Percentiles rank a stretch among this genome's conserved stretches.
These are phyloP conservation scores for Penicillium samsonianum DNA, from an alignment of 495 filamentous ascomycete genomes.

Conservation along the genomic window DNA sequence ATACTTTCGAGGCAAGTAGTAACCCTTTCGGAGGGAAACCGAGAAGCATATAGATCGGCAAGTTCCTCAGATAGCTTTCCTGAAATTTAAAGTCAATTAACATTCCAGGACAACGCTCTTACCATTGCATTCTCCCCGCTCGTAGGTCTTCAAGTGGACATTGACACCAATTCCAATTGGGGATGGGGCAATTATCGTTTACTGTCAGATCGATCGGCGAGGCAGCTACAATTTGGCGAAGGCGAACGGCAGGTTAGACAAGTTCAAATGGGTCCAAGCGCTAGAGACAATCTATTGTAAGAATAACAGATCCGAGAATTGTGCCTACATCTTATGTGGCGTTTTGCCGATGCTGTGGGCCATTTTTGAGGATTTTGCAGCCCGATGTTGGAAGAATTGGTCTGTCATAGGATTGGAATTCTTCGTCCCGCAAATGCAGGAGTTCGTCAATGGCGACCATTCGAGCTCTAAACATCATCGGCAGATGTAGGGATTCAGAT, in stretches of 20 bases:
- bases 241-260: neutral
- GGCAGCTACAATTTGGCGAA: neutral
- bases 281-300: too few relatives aligned
- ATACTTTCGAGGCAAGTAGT: slow-evolving; percentile 3
- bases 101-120: neutral
- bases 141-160: neutral
- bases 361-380: neutral
- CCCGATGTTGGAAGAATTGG: neutral
- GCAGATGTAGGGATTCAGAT: neutral
- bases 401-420: neutral
- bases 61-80: neutral
- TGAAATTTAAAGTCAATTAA: slow-evolving; percentile 6
- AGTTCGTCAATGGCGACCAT: neutral
- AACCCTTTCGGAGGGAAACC: slow-evolving; percentile 11
- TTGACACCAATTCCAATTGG: slow-evolving; percentile 1
- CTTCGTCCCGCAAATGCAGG: neutral
- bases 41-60: neutral
- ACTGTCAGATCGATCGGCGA: slow-evolving; percentile 5
- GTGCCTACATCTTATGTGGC: too few relatives aligned
- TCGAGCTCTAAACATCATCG: neutral
- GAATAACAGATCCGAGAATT: too few relatives aligned
- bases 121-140: neutral
- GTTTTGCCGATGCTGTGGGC: neutral
- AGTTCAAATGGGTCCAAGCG: too few relatives aligned
- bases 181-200: neutral